phyloP scores from a whole-genome alignment of 176 grass and related monocot species.

The Rhynchospora breviuscula region DNA sequence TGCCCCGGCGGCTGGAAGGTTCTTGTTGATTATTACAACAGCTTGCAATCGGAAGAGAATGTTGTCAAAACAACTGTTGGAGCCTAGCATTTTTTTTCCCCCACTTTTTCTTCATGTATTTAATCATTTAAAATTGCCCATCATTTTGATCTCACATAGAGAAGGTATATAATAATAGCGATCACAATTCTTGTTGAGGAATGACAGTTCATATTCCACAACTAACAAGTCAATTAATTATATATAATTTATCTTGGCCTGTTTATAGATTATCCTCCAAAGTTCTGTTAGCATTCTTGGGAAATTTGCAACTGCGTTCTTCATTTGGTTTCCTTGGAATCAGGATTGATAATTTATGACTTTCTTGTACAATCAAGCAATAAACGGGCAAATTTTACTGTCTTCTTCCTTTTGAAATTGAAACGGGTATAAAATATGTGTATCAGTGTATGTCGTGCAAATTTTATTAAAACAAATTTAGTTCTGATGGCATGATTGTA shows the following conservation, averaged over 20 bases:
- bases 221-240: neutral
- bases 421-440: no score
- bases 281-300: neutral
- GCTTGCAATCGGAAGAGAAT: conserved; percentile 62
- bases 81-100: neutral
- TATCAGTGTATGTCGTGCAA: no score
- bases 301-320: neutral
- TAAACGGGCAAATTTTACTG: no score
- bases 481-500: no score
- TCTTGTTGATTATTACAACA: conserved; percentile 81
- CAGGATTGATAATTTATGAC: neutral
- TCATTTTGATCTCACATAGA: conserved; percentile 10
- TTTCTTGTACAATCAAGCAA: no score
- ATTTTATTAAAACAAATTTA: no score
- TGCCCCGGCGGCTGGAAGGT: conserved; percentile 92
- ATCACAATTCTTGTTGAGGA: neutral
- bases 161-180: neutral
- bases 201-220: neutral
- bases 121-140: neutral
- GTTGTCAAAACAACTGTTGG: conserved; percentile 9
- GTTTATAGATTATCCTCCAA: neutral
- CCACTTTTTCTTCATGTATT: neutral
- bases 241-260: neutral
- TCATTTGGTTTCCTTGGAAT: neutral
- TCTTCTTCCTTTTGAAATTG: no score